These are phyloP conservation scores for Poa annua DNA, from an alignment of 176 grass and related monocot species.

Conservation along the genomic window DNA sequence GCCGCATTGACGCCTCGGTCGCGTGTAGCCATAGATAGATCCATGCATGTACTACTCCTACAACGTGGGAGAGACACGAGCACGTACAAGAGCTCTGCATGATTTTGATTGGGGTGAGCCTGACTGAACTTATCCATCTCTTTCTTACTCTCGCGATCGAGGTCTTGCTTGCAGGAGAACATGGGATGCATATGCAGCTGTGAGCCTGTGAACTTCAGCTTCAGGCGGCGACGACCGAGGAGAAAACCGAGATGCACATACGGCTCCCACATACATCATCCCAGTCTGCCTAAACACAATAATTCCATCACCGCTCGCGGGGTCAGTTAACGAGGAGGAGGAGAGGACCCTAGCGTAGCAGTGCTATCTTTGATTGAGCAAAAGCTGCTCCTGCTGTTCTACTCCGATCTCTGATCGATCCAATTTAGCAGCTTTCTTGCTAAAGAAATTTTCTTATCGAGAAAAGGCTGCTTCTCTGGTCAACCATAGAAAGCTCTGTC, in stretches of 20 bases:
- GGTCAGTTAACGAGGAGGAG: neutral
- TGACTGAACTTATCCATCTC: neutral
- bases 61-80: no score
- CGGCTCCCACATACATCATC: neutral
- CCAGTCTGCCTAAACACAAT: no score
- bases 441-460: neutral
- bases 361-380: slow-evolving; percentile 32
- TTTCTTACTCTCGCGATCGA: neutral
- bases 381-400: slow-evolving; percentile 34
- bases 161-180: neutral
- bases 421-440: neutral
- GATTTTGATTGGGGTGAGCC: neutral
- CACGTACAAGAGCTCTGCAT: neutral
- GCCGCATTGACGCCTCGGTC: no score
- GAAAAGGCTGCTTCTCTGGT: slow-evolving; percentile 43
- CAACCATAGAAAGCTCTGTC: slow-evolving; percentile 12
- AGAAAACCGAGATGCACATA: neutral
- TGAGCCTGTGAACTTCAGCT: neutral
- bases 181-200: neutral
- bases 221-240: neutral
- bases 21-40: no score
- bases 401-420: neutral
- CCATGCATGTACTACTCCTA: no score
- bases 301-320: slow-evolving; percentile 4
- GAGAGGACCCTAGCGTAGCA: neutral